These are phyloP conservation scores for Amanita molliuscula DNA, from an alignment of 768 basidiomycete genomes.

Conservation along the genomic window DNA sequence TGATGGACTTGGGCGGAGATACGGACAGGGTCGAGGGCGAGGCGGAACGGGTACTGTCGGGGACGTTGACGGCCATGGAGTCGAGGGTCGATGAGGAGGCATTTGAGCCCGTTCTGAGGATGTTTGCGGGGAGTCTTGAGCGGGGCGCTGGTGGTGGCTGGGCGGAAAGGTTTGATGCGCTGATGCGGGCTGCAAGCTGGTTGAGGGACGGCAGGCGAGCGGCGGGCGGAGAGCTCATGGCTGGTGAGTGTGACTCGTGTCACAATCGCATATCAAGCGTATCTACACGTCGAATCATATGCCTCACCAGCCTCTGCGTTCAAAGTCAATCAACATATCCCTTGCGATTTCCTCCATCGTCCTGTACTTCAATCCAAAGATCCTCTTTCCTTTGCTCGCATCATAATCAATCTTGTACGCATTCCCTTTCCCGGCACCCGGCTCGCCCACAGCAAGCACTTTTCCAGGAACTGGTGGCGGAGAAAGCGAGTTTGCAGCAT, in stretches of 20 bases:
- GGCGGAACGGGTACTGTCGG: constrained; percentile 48
- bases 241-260: too few species aligned
- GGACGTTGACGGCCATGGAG: constrained; percentile 56
- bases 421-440: not conserved
- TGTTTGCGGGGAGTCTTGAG: constrained; percentile 66
- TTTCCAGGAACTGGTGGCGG: constrained; percentile 15
- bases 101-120: constrained; percentile 52
- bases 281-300: too few species aligned
- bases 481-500: constrained; percentile 19
- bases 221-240: not conserved
- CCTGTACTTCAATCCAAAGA: not conserved
- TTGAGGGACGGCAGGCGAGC: constrained; percentile 62
- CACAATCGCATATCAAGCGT: too few species aligned
- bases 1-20: constrained; percentile 36
- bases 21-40: constrained; percentile 48
- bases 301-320: constrained; percentile 3
- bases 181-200: constrained; percentile 74
- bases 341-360: constrained; percentile 9
- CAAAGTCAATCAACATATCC: constrained; percentile 4
- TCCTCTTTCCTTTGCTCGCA: not conserved
- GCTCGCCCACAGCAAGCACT: constrained; percentile 16
- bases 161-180: constrained; percentile 23
- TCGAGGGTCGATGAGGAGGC: constrained; percentile 45
- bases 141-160: constrained; percentile 29
- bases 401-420: not conserved